A percentile compares a stretch with the other conserved stretches of the same genome.
Evolutionary conservation across 2,329 filamentous ascomycete species (phyloP).

Genomic region (Apiospora saccharicola): DNA sequence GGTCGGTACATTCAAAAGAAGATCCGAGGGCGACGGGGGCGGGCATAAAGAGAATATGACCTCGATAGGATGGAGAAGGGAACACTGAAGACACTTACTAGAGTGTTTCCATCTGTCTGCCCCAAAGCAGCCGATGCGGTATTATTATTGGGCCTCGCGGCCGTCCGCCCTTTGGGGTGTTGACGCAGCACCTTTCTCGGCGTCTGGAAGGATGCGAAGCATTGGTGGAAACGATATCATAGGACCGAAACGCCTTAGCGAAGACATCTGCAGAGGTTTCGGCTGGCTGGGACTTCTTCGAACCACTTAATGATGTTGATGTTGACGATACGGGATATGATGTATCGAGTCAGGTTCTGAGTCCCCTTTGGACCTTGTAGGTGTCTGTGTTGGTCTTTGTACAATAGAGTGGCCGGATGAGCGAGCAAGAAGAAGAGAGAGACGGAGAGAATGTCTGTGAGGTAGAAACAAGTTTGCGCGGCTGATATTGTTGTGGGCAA

Average conservation of each 20-base stretch:
- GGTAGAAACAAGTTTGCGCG: not conserved
- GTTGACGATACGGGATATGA: not conserved
- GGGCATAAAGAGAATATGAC: not conserved
- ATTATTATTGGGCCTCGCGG: constrained; percentile 1
- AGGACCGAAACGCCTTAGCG: not conserved
- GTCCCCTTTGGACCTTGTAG: not conserved
- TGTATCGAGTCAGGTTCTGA: not conserved
- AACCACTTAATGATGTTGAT: not conserved
- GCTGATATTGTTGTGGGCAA: not conserved
- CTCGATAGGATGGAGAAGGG: not conserved
- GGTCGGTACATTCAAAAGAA: not conserved
- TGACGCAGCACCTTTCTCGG: not conserved
- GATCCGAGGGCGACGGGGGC: not conserved
- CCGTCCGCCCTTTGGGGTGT: not conserved
- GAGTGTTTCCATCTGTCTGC: not conserved
- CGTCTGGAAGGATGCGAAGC: not conserved
- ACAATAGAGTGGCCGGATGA: not conserved
- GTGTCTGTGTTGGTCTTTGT: not conserved
- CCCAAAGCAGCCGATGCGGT: not conserved
- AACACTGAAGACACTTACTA: not conserved
- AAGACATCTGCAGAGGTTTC: not conserved
- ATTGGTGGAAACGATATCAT: no score
- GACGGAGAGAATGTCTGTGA: not conserved
- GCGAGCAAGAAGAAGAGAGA: not conserved
- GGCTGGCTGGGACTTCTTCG: not conserved